Evolutionary conservation across 1,284 basidiomycete genomes (phyloP).

Genomic region (Apiotrichum montevideense): DNA sequence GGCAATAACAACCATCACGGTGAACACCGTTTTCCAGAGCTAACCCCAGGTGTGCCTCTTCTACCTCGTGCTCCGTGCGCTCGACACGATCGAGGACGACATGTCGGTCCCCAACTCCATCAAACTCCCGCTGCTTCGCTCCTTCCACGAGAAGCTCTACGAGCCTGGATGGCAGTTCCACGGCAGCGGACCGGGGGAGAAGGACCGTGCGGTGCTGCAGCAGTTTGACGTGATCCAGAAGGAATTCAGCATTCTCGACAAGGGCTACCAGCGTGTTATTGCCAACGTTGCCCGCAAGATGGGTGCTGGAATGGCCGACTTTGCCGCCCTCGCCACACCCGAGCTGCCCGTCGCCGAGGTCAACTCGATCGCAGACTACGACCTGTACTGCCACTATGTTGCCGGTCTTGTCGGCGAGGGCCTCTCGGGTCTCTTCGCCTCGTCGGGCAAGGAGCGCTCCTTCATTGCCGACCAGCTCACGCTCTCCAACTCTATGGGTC

Average conservation of each 20-base stretch:
- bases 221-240: constrained; percentile 79
- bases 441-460: constrained; percentile 73
- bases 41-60: constrained; percentile 77
- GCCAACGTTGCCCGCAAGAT: constrained; percentile 77
- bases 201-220: constrained; percentile 78
- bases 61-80: constrained; percentile 85
- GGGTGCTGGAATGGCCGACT: constrained; percentile 94
- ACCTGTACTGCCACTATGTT: constrained; percentile 98
- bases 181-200: constrained; percentile 79
- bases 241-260: constrained; percentile 67
- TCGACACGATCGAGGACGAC: constrained; percentile 98
- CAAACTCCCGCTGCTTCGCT: constrained; percentile 80
- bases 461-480: constrained; percentile 77
- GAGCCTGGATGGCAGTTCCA: constrained; percentile 84
- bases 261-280: constrained; percentile 77
- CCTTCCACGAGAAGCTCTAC: constrained; percentile 75
- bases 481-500: constrained; percentile 92
- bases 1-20: too few species aligned
- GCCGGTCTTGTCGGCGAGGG: constrained; percentile 98
- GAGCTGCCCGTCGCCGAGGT: constrained; percentile 62
- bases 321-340: constrained; percentile 71
- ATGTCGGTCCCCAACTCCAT: constrained; percentile 84
- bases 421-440: constrained; percentile 80
- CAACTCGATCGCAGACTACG: constrained; percentile 74
- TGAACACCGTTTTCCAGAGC: background rate